Base-by-base conservation (phyloP, 1,139 yeast genomes). In the Yamadazyma dendronema region DNA sequence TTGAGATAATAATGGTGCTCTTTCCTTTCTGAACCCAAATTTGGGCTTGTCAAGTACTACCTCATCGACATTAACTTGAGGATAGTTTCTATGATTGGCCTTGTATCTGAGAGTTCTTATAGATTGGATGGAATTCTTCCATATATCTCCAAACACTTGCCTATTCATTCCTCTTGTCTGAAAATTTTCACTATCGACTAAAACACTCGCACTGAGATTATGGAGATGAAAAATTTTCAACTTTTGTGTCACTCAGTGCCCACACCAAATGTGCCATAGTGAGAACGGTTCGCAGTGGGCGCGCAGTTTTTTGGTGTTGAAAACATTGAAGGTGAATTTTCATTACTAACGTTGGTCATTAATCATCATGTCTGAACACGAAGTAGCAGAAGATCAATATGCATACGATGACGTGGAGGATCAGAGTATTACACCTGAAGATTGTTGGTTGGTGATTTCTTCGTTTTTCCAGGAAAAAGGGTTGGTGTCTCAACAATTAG, bases 361-460 rank as follows among this genome's bases (percentile, higher is more conserved):
- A 28, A 17, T 22, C 3, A 36, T 12, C 29, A 46, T 46, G 52
- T 47, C 51, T 19, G 39, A 38, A 28, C 52, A 45, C 26, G 33
- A 37, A 23, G 38, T 34, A 3, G 46, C 22, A 11, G 67, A 62
- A 43, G 89, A 83, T 59, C 83, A 83, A 37, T 83, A 84, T 61
- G 79, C 74, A 50, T 81, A 79, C 57, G 87, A 81, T 50, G 87
- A 81, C 49, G 77, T 68, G 39, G 86, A 80, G 46, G 78, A 74
- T 47, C 72, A 74, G 48, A 85, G 83, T 57, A 87, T 92, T 69
- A 89, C 97, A 17, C 88, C 97, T 25, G 97, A 94, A 68, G 98
- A 94, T 71, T 90, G 97, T 67, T 94, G 99, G 99, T 84, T 96
- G 28, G 97, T 94, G 47, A 92, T 94, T 50, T 85, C 97, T 30